Conservation (phyloP, 2,329 filamentous ascomycete species). For the Cladophialophora exuberans region DNA sequence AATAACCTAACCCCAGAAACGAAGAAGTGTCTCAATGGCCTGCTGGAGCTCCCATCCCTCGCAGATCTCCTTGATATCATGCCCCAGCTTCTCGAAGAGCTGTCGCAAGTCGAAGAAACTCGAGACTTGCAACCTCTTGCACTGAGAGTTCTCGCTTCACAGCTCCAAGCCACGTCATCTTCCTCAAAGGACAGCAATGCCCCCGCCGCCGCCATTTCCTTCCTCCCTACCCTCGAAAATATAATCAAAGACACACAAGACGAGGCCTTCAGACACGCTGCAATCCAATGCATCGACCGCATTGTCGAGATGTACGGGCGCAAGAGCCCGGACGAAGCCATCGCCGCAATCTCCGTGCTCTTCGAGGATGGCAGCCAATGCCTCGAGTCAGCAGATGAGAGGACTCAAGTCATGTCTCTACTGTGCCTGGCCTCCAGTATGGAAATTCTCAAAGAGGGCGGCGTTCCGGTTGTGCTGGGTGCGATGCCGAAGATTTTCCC, state of each 20-base stretch:
- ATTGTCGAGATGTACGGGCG: slow-evolving; percentile 95
- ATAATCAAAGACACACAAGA: slow-evolving; percentile 75
- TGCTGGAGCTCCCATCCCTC: slow-evolving; percentile 84
- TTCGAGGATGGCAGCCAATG: slow-evolving; percentile 57
- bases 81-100: slow-evolving; percentile 71
- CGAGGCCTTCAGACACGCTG: slow-evolving; percentile 77
- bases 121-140: slow-evolving; percentile 71
- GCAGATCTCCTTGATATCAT: slow-evolving; percentile 87
- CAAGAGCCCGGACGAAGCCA: slow-evolving; percentile 78
- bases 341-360: slow-evolving; percentile 75
- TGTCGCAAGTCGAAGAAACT: slow-evolving; percentile 66
- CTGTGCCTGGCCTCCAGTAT: slow-evolving; percentile 87
- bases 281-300: slow-evolving; percentile 86
- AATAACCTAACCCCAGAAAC: slow-evolving; percentile 41
- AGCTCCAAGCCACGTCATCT: slow-evolving; percentile 73
- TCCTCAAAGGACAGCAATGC: slow-evolving; percentile 56
- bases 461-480: slow-evolving; percentile 78
- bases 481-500: slow-evolving; percentile 72
- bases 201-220: slow-evolving; percentile 49
- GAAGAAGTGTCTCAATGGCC: slow-evolving; percentile 73
- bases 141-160: slow-evolving; percentile 76
- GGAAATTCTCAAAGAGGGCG: slow-evolving; percentile 82
- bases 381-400: slow-evolving; percentile 18
- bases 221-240: slow-evolving; percentile 75
- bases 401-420: slow-evolving; percentile 46